phyloP scores from a whole-genome alignment of 768 basidiomycete species.

The Termitomyces eurrhizus region DNA sequence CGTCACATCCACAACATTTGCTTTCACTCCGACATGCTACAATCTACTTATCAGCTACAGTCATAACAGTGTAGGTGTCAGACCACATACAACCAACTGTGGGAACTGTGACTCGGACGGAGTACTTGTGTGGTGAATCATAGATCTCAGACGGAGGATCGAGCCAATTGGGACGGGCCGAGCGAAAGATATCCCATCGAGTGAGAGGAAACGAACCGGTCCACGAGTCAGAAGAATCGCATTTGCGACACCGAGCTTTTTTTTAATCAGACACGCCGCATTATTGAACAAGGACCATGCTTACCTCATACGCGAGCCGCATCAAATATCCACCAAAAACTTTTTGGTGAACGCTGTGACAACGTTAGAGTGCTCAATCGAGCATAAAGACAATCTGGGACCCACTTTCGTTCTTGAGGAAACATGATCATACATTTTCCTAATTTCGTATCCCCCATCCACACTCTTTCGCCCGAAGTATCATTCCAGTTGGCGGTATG shows the following conservation, averaged over 20 bases:
- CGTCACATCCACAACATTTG: slow-evolving; percentile 65
- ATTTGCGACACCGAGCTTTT: slow-evolving; percentile 69
- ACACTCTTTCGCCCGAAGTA: slow-evolving; percentile 44
- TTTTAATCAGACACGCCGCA: not conserved
- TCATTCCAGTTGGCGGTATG: slow-evolving; percentile 23
- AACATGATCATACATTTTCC: slow-evolving; percentile 78
- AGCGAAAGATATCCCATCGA: slow-evolving; percentile 77
- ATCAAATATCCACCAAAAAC: slow-evolving; percentile 73
- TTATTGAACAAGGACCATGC: slow-evolving; percentile 1
- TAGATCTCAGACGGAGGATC: slow-evolving; percentile 68
- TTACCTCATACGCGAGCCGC: slow-evolving; percentile 69
- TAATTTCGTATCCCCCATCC: slow-evolving; percentile 71
- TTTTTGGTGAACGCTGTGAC: slow-evolving; percentile 71
- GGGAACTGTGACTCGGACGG: slow-evolving; percentile 34
- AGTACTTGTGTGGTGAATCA: slow-evolving; percentile 56
- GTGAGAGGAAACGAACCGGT: slow-evolving; percentile 66
- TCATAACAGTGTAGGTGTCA: not conserved
- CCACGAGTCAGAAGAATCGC: slow-evolving; percentile 65
- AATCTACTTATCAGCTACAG: not conserved
- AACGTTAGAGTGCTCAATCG: not conserved
- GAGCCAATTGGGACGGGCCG: slow-evolving; percentile 83
- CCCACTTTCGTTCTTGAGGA: slow-evolving; percentile 80
- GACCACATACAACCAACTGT: slow-evolving; percentile 53
- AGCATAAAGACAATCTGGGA: slow-evolving; percentile 1
- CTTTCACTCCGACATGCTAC: slow-evolving; percentile 70